These are phyloP conservation scores for Limnomonas spitsbergensis DNA, from an alignment of 139 green algal genomes.

Conservation along the genomic window DNA sequence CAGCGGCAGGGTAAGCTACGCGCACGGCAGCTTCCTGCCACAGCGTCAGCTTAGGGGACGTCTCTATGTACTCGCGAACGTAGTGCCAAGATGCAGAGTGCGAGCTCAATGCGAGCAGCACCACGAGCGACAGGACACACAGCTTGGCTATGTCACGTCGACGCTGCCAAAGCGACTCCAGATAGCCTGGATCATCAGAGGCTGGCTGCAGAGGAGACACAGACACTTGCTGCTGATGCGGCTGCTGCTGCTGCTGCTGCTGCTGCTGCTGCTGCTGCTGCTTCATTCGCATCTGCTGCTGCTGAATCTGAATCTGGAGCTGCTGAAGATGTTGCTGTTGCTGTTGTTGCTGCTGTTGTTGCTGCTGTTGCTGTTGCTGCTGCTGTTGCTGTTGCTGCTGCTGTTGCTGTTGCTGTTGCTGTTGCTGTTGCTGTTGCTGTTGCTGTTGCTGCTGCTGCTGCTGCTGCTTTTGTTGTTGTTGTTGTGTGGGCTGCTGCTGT, in stretches of 20 bases:
- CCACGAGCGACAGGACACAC: not conserved
- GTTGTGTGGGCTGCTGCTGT: too few relatives aligned
- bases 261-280: not conserved
- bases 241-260: not conserved
- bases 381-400: not conserved
- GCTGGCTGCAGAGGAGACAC: not conserved
- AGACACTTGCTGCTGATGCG: not conserved
- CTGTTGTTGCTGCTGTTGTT: constrained; percentile 4
- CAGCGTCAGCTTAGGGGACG: not conserved
- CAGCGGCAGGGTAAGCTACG: not conserved
- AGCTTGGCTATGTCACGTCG: constrained; percentile 9
- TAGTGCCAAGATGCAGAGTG: constrained; percentile 5
- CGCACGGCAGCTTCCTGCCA: constrained; percentile 1
- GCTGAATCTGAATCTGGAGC: not conserved
- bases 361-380: constrained; percentile 6
- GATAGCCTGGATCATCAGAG: not conserved
- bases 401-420: constrained; percentile 8
- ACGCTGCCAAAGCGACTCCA: not conserved
- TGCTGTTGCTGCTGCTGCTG: not conserved
- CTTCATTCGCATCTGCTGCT: not conserved
- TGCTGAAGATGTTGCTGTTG: constrained; percentile 5
- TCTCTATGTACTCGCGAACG: constrained; percentile 1
- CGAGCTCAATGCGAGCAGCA: not conserved
- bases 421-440: not conserved
- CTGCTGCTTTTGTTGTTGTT: constrained; percentile 1